A percentile compares a stretch with the other conserved stretches of the same genome.
Evolutionary conservation across 345 rosid species (phyloP).

Genomic region (Brassica juncea): DNA sequence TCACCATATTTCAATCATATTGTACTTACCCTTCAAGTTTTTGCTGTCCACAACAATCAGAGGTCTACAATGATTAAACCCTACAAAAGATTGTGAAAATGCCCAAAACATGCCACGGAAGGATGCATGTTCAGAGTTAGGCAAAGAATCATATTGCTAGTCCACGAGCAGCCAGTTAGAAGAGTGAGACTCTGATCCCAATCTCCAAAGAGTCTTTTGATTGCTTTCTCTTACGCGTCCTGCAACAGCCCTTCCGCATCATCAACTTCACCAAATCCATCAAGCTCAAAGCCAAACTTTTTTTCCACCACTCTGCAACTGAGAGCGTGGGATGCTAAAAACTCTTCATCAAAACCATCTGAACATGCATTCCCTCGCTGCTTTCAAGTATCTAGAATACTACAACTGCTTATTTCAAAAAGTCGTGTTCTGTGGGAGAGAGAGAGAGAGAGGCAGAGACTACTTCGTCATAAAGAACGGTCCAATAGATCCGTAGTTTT

Average conservation of each 20-base stretch:
- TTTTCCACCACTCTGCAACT: not conserved
- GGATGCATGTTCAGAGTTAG: not conserved
- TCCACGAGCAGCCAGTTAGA: slow-evolving; percentile 2
- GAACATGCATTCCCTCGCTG: too few relatives aligned
- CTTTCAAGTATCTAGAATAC: too few relatives aligned
- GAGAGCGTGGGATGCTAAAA: not conserved
- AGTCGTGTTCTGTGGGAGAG: too few relatives aligned
- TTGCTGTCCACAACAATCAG: not conserved
- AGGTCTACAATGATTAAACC: slow-evolving; percentile 26
- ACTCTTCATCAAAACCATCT: too few relatives aligned
- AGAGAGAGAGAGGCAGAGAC: too few relatives aligned
- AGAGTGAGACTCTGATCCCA: not conserved
- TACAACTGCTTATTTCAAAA: too few relatives aligned
- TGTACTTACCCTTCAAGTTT: too few relatives aligned
- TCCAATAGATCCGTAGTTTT: slow-evolving; percentile 53
- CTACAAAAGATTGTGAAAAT: slow-evolving; percentile 4
- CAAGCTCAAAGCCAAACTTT: not conserved
- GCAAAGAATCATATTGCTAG: not conserved
- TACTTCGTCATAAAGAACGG: slow-evolving; percentile 31
- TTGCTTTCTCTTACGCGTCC: not conserved
- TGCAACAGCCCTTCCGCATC: not conserved
- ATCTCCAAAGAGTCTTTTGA: slow-evolving; percentile 5
- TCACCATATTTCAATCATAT: too few relatives aligned
- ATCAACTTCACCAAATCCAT: not conserved
- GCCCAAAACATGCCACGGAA: not conserved